Percentiles rank a stretch among this genome's conserved stretches.
These are phyloP conservation scores for Daldinia loculata DNA, from an alignment of 495 filamentous ascomycete genomes.

Conservation along the genomic window DNA sequence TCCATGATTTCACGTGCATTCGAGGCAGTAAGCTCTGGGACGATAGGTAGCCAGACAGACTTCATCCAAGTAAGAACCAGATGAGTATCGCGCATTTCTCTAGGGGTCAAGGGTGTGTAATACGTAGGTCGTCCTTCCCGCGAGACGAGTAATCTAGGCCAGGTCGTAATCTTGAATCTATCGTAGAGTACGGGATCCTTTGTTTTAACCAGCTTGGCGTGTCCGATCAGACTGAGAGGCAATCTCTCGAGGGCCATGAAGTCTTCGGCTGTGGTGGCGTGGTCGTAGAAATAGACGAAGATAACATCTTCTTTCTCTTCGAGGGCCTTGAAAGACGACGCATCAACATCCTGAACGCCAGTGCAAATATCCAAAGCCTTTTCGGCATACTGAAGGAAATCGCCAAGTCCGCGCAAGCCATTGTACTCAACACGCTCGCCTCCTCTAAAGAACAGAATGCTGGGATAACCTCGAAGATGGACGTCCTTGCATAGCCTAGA, in stretches of 20 bases:
- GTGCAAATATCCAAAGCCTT: conserved; percentile 82
- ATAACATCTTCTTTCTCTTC: conserved; percentile 95
- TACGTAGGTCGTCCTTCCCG: conserved; percentile 88
- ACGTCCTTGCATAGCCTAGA: conserved; percentile 89
- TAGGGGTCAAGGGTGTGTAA: conserved; percentile 82
- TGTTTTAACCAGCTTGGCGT: conserved; percentile 90
- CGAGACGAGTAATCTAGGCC: conserved; percentile 89
- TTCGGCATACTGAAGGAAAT: conserved; percentile 84
- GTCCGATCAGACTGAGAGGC: conserved; percentile 85
- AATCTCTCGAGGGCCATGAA: conserved; percentile 87
- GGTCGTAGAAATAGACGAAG: conserved; percentile 96
- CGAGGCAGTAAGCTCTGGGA: conserved; percentile 89
- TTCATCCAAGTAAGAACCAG: conserved; percentile 92
- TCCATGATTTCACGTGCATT: conserved; percentile 96
- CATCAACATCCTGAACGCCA: conserved; percentile 81
- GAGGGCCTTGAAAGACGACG: conserved; percentile 76
- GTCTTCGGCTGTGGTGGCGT: conserved; percentile 91
- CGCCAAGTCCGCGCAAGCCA: conserved; percentile 90
- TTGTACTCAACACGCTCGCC: conserved; percentile 93
- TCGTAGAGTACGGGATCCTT: conserved; percentile 74
- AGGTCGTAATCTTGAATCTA: conserved; percentile 92
- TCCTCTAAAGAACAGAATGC: conserved; percentile 91
- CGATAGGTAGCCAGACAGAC: conserved; percentile 95
- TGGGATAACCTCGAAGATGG: conserved; percentile 79
- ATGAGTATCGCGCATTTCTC: conserved; percentile 87